Evolutionary conservation across 495 filamentous ascomycete genomes (phyloP), one percentile per base, ranked within the genome.

Genomic region (Niebla homalea): DNA sequence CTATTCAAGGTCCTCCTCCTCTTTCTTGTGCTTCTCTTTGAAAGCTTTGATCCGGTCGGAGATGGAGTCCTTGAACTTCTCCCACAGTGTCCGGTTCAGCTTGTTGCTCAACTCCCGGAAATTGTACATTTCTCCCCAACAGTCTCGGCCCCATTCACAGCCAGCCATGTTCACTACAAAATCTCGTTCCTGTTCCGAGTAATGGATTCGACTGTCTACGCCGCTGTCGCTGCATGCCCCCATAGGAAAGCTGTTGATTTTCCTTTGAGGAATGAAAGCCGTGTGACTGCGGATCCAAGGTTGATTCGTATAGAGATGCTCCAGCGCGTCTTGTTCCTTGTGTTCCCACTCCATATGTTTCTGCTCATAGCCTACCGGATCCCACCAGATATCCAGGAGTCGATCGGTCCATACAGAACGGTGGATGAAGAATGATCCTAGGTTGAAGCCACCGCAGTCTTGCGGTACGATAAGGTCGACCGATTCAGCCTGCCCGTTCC

Each of bases 161-260:
- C 93, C 93, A 2, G 92, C 92, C 90, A 97, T 96, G 62, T 97
- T 99, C 55, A 99, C 89, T n/a, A 96, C 57, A 58, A 99, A 93
- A 64, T 99, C 92, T 16, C 85, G 75, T 41, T 89, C 89, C 29
- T 78, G 70, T 64, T 93, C 75, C 38, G 84, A 73, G 63, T 97
- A 99, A 64, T 97, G 94, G 32, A 94, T 80, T 4, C 74, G 69
- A 0, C 76, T 72, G 59, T 95, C 82, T 44, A 81, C 76, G 14
- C 71, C 75, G 45, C 85, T 81, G 21, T 90, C 85, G 12, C 81
- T 79, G 65, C 92, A 99, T 2, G 93, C 92, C 1, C 89, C 89
- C 2, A 76, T 75, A 1, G 92, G 93, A 65, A 95, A 99, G 21
- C 84, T 84, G 72, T 97, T 99, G 70, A 96, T 85, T 64, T 77